A percentile compares a stretch with the other conserved stretches of the same genome.
These are phyloP conservation scores for Nasturtium officinale DNA, from an alignment of 345 rosid species.

Conservation along the genomic window DNA sequence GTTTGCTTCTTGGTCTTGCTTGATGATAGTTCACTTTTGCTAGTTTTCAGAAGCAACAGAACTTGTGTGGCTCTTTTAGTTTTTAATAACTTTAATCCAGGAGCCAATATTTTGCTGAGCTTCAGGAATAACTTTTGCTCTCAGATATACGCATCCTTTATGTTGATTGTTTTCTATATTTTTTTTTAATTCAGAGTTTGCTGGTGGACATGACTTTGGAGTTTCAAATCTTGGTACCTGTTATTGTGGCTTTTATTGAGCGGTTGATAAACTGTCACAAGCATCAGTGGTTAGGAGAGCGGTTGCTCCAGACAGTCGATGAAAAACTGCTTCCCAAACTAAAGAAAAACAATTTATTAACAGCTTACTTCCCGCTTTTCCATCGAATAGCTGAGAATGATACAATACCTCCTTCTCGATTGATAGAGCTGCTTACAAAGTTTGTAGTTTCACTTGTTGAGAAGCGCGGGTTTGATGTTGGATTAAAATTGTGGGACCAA, in stretches of 20 bases:
- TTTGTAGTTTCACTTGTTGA: conserved; percentile 50
- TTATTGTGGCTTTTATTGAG: conserved; percentile 64
- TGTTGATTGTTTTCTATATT: conserved; percentile 37
- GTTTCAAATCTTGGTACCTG: conserved; percentile 72
- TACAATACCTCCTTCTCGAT: conserved; percentile 69
- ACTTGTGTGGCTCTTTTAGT: conserved; percentile 24
- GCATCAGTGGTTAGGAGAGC: conserved; percentile 81
- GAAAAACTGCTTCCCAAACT: no score
- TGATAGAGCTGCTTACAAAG: conserved; percentile 66
- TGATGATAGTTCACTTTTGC: conserved; percentile 22
- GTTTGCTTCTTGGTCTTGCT: conserved; percentile 30
- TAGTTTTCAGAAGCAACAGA: conserved; percentile 13
- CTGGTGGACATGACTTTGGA: conserved; percentile 72
- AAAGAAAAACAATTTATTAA: conserved; percentile 54
- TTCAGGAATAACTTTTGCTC: conserved; percentile 8
- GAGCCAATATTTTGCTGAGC: conserved; percentile 26
- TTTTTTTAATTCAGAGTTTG: conserved; percentile 61
- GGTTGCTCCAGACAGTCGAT: no score
- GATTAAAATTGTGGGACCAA: no score
- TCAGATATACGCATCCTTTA: neutral
- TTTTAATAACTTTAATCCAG: neutral
- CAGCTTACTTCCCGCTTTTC: conserved; percentile 75
- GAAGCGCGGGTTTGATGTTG: no score
- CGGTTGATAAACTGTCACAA: conserved; percentile 72
- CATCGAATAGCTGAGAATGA: conserved; percentile 75